Percentiles rank a stretch among this genome's conserved stretches.
Evolutionary conservation across 1,284 basidiomycete species (phyloP).

Genomic region (Apiotrichum akiyoshidainum): DNA sequence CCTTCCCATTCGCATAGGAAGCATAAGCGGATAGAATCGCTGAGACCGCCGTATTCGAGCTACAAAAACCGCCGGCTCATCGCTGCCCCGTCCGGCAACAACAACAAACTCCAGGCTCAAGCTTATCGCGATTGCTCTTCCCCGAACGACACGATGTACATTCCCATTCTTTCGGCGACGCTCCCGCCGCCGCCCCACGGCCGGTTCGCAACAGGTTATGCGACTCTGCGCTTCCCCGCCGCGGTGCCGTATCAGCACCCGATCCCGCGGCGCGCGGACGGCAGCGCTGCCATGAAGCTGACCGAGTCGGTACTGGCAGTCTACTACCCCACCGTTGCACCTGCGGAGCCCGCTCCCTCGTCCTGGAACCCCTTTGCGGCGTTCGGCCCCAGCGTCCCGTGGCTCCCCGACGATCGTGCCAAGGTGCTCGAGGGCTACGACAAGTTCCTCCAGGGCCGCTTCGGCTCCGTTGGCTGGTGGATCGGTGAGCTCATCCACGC

Average conservation of each 20-base stretch:
- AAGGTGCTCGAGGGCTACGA: not conserved
- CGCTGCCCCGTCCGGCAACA: too few species aligned
- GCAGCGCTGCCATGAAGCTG: not conserved
- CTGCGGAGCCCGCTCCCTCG: not conserved
- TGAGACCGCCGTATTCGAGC: too few species aligned
- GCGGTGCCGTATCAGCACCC: not conserved
- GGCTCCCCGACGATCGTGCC: not conserved
- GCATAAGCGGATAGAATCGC: too few species aligned
- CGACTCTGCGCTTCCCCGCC: constrained; percentile 1
- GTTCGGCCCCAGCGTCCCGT: not conserved
- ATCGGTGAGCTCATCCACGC: not conserved
- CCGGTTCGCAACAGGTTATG: not conserved
- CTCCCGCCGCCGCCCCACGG: not conserved
- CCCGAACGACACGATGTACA: constrained; percentile 3
- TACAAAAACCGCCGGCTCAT: too few species aligned
- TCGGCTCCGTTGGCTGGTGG: not conserved
- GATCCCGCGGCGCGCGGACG: not conserved
- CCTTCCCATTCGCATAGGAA: too few species aligned
- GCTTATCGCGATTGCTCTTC: not conserved
- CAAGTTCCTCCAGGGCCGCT: constrained; percentile 1
- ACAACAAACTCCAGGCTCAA: not conserved
- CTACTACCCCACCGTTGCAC: constrained; percentile 1
- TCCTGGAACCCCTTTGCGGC: too few species aligned
- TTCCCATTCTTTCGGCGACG: not conserved
- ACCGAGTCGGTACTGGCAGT: constrained; percentile 1